Evolutionary conservation across 2,329 filamentous ascomycete genomes (phyloP).

Genomic region (Neonectria coccinea): DNA sequence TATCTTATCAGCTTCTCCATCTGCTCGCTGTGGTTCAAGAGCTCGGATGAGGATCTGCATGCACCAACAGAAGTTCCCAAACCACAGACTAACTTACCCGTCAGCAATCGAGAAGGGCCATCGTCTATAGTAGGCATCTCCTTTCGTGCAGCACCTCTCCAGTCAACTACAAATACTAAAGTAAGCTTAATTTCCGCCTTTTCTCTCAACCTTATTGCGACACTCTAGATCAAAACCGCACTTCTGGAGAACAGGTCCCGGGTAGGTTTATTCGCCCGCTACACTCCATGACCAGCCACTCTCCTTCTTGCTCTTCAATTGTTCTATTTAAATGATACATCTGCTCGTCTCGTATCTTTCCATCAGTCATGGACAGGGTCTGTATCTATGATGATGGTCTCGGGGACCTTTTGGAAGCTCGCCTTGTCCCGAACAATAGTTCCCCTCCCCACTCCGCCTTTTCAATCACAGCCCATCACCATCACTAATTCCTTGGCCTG

Average conservation of each 20-base stretch:
- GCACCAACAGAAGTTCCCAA: neutral
- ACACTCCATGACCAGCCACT: neutral
- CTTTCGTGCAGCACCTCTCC: no score
- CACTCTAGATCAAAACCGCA: neutral
- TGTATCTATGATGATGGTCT: neutral
- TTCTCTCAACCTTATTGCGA: neutral
- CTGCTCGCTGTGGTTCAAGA: neutral
- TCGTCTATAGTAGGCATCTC: neutral
- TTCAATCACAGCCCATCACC: slow-evolving; percentile 31
- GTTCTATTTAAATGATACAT: neutral
- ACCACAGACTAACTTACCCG: neutral
- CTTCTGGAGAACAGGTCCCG: neutral
- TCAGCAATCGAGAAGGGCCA: neutral
- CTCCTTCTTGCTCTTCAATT: neutral
- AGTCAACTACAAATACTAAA: neutral
- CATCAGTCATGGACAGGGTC: slow-evolving; percentile 1
- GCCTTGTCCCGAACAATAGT: slow-evolving; percentile 36
- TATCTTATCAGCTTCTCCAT: neutral
- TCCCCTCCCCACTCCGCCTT: slow-evolving; percentile 33
- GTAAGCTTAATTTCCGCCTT: neutral
- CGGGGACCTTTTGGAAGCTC: neutral
- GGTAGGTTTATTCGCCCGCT: neutral
- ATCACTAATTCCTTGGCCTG: slow-evolving; percentile 6
- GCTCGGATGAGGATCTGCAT: neutral
- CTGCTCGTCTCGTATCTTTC: neutral